These are phyloP conservation scores for Globisporangium uncinulatum DNA, from an alignment of 352 stramenopile species.

Conservation along the genomic window DNA sequence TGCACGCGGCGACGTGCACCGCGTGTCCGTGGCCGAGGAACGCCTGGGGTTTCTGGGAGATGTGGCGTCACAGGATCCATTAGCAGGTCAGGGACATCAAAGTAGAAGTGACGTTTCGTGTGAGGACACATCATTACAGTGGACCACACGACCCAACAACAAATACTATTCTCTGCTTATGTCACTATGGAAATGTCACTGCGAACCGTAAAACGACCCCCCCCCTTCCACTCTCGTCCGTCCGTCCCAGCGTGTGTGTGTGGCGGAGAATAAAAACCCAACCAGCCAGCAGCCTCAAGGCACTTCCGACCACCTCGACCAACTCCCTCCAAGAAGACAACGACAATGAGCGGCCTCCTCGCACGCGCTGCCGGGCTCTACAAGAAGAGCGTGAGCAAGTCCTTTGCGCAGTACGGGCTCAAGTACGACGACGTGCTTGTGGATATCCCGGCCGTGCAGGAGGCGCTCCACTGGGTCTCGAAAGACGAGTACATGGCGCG, in stretches of 20 bases:
- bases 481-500: slow-evolving; percentile 71
- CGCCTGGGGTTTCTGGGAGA: background rate
- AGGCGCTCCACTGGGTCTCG: slow-evolving; percentile 73
- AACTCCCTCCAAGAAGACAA: background rate
- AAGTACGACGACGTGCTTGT: slow-evolving; percentile 87
- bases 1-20: slow-evolving; percentile 23
- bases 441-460: slow-evolving; percentile 74
- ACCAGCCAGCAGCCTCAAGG: background rate
- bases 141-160: too few species aligned
- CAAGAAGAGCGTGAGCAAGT: slow-evolving; percentile 81
- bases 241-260: background rate
- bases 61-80: slow-evolving; percentile 4
- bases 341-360: slow-evolving; percentile 39
- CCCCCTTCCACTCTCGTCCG: too few species aligned
- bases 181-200: too few species aligned
- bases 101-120: too few species aligned
- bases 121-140: too few species aligned
- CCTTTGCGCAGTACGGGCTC: slow-evolving; percentile 72
- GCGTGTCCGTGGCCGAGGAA: slow-evolving; percentile 22
- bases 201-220: too few species aligned
- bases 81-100: background rate
- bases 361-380: slow-evolving; percentile 66
- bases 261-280: slow-evolving; percentile 12
- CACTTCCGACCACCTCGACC: background rate
- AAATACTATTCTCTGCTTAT: too few species aligned